Conservation (phyloP, 1,284 basidiomycete genomes). For the Ceratobasidium sp. region DNA sequence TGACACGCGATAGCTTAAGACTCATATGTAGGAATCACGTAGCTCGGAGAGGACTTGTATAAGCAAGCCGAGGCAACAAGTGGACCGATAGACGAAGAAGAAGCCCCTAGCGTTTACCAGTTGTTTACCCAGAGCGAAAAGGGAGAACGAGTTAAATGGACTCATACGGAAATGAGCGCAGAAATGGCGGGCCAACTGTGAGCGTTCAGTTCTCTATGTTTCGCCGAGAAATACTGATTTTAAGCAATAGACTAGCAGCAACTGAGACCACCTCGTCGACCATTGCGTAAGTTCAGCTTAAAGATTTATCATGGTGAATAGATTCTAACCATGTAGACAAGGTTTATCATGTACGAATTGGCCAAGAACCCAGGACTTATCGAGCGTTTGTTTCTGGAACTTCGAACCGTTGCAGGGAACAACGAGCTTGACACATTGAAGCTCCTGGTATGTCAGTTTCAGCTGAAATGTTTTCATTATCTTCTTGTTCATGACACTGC, state of each 20-base stretch:
- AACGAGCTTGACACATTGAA: conserved; percentile 2
- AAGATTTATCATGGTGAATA: background rate
- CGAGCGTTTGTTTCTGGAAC: background rate
- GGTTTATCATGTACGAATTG: conserved; percentile 13
- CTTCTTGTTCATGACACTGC: background rate
- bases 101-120: conserved; percentile 13
- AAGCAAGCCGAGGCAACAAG: conserved; percentile 5
- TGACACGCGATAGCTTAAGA: background rate
- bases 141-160: conserved; percentile 1
- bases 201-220: background rate
- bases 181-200: conserved; percentile 9
- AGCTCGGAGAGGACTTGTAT: conserved; percentile 1
- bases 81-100: conserved; percentile 6
- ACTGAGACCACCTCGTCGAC: conserved; percentile 10
- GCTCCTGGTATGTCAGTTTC: background rate
- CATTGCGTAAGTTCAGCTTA: conserved; percentile 5
- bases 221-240: background rate
- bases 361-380: conserved; percentile 1
- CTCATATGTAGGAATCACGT: background rate
- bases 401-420: conserved; percentile 6
- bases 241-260: background rate
- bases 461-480: background rate
- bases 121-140: conserved; percentile 8
- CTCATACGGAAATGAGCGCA: conserved; percentile 1
- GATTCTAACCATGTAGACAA: background rate